phyloP scores from a whole-genome alignment of 805 yeast species.

The Spathaspora passalidarum region DNA sequence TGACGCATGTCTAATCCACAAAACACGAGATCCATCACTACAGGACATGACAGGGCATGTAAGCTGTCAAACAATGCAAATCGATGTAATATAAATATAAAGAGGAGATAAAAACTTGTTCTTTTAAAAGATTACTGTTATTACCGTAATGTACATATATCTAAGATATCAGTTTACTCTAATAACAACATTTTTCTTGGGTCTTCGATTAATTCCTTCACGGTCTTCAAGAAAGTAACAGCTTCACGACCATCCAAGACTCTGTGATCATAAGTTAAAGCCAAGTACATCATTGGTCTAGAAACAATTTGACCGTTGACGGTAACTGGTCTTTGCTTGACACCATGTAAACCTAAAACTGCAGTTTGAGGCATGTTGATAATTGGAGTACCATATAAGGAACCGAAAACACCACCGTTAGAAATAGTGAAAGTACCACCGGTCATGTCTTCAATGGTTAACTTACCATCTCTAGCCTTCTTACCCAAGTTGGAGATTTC shows the following conservation, averaged over 20 bases:
- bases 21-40: too few relatives aligned
- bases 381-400: conserved; percentile 96
- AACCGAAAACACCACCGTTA: conserved; percentile 98
- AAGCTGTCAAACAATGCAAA: conserved; percentile 1
- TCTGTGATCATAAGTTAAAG: conserved; percentile 97
- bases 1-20: too few relatives aligned
- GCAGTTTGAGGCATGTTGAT: conserved; percentile 98
- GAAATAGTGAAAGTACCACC: conserved; percentile 99
- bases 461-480: conserved; percentile 96
- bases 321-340: conserved; percentile 95
- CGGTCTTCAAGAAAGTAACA: conserved; percentile 91
- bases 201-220: conserved; percentile 96
- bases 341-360: conserved; percentile 95
- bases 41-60: too few relatives aligned
- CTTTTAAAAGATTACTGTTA: neutral
- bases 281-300: conserved; percentile 99
- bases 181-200: conserved; percentile 91
- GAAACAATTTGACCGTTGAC: conserved; percentile 93
- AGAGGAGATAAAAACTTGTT: neutral
- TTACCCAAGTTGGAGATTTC: conserved; percentile 79
- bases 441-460: conserved; percentile 96
- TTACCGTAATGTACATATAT: neutral
- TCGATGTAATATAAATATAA: neutral
- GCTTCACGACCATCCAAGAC: conserved; percentile 98
- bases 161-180: conserved; percentile 12